A percentile compares a stretch with the other conserved stretches of the same genome.
Evolutionary conservation across 2,329 filamentous ascomycete species (phyloP).

Genomic region (Penicillium expansum): DNA sequence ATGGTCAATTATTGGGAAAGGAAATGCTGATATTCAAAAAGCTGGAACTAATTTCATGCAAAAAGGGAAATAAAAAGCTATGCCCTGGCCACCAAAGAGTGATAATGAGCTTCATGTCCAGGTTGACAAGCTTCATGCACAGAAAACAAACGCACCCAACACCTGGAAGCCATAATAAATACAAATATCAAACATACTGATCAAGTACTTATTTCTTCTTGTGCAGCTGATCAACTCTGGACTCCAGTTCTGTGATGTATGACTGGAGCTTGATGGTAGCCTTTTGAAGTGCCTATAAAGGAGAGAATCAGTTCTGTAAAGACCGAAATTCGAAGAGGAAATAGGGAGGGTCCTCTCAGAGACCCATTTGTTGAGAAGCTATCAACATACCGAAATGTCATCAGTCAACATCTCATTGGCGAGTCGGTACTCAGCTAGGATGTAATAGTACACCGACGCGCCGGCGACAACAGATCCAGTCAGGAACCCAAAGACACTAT

Average conservation of each 20-base stretch:
- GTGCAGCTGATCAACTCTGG: conserved; percentile 67
- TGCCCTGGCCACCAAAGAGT: neutral
- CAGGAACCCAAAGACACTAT: conserved; percentile 86
- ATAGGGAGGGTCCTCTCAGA: neutral
- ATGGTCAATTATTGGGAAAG: neutral
- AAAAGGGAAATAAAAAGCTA: neutral
- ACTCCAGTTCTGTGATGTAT: conserved; percentile 79
- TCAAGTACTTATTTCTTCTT: conserved; percentile 59
- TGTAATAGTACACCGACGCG: conserved; percentile 83
- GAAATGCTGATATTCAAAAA: conserved; percentile 1
- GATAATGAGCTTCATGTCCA: neutral
- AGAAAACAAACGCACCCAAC: conserved; percentile 5
- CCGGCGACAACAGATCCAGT: conserved; percentile 78
- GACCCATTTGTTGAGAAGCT: neutral
- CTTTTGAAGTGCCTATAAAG: conserved; percentile 71
- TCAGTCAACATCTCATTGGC: conserved; percentile 91
- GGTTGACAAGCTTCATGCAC: conserved; percentile 3
- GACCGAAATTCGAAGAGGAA: neutral
- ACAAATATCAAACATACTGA: neutral
- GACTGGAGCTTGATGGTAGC: conserved; percentile 82
- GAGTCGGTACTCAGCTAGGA: conserved; percentile 88
- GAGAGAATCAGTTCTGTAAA: neutral
- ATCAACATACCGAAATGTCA: conserved; percentile 85
- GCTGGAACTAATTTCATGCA: neutral
- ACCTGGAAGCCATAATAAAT: conserved; percentile 10